Conservation (phyloP, 768 basidiomycete species). For the Pulveroboletus sp. region DNA sequence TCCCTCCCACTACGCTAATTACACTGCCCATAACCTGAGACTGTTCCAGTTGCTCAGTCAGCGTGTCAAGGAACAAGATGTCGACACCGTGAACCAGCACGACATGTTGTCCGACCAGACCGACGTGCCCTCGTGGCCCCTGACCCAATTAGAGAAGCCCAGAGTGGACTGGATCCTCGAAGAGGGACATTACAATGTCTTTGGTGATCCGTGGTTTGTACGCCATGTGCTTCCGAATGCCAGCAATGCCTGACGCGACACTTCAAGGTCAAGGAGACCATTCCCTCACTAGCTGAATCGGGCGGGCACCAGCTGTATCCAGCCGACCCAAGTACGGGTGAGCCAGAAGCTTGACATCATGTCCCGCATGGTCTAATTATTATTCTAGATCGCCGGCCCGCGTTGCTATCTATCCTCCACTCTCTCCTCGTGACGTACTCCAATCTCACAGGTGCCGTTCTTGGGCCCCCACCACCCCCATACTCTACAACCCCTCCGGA, state of each 20-base stretch:
- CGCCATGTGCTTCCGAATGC: conserved; percentile 28
- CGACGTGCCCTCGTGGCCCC: conserved; percentile 75
- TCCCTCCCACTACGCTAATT: conserved; percentile 77
- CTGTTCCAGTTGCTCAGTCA: conserved; percentile 61
- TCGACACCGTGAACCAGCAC: conserved; percentile 48
- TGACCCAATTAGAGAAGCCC: conserved; percentile 76
- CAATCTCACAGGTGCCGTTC: conserved; percentile 61
- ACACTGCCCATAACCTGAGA: conserved; percentile 68
- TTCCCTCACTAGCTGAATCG: conserved; percentile 75
- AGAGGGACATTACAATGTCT: conserved; percentile 76
- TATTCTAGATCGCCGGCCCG: conserved; percentile 69
- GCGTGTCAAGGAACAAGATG: conserved; percentile 38
- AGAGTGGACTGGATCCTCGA: conserved; percentile 89
- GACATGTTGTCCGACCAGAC: conserved; percentile 64
- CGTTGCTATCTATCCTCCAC: conserved; percentile 64
- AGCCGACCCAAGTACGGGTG: conserved; percentile 64
- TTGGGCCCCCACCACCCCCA: conserved; percentile 58
- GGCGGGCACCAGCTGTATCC: conserved; percentile 83
- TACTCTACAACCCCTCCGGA: conserved; percentile 48
- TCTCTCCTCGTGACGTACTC: conserved; percentile 82
- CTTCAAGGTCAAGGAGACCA: conserved; percentile 71
- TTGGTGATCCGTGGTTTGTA: conserved; percentile 90
- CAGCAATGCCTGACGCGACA: conserved; percentile 15
- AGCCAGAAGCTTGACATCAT: conserved; percentile 11
- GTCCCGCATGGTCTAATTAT: conserved; percentile 4